phyloP scores from a whole-genome alignment of 345 rosid genomes.

The Citrus sinensis region DNA sequence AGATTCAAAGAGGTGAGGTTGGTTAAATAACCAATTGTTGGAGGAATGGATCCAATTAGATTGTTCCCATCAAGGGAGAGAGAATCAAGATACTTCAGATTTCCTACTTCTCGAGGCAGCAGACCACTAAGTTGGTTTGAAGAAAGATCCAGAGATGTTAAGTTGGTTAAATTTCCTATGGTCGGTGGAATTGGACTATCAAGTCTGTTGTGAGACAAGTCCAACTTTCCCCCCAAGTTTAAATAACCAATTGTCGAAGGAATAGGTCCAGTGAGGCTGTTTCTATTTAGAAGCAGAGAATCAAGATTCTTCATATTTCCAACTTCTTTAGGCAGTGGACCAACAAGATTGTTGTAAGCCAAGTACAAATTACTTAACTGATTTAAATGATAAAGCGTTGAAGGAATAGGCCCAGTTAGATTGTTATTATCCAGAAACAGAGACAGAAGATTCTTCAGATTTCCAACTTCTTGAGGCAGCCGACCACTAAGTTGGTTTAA shows the following conservation, averaged over 20 bases:
- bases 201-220: not conserved
- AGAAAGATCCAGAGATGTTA: not conserved
- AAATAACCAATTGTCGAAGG: not conserved
- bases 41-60: not conserved
- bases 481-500: not conserved
- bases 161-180: not conserved
- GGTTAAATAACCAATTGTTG: not conserved
- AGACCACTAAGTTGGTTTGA: not conserved
- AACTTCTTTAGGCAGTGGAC: not conserved
- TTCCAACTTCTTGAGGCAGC: not conserved
- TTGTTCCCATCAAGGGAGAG: not conserved
- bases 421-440: not conserved
- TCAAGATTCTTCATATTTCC: not conserved
- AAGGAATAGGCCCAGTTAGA: not conserved
- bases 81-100: not conserved
- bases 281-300: rapidly evolving
- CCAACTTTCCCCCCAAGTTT: rapidly evolving
- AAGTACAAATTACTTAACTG: too few species aligned
- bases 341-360: not conserved
- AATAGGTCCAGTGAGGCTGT: not conserved
- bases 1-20: not conserved
- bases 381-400: not conserved
- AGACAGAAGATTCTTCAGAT: not conserved
- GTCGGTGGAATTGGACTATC: not conserved
- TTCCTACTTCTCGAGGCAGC: not conserved